These are phyloP conservation scores for Pholiota molesta DNA, from an alignment of 768 basidiomycete genomes.

Conservation along the genomic window DNA sequence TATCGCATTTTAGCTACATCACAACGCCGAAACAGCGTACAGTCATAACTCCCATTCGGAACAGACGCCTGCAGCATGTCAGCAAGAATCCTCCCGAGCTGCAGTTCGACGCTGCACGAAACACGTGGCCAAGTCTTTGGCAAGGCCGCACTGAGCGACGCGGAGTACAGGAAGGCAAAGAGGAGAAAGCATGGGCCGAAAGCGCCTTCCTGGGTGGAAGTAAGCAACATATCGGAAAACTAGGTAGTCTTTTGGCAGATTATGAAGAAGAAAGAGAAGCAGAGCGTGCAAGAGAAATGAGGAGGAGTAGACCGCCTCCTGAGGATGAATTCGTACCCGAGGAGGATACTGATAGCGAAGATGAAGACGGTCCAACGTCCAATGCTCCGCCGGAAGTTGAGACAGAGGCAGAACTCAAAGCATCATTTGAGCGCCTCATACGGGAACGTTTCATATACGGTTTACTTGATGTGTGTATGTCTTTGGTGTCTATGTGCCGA, in stretches of 20 bases:
- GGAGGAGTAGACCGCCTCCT: slow-evolving; percentile 41
- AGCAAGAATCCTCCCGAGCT: slow-evolving; percentile 59
- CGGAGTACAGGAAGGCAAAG: slow-evolving; percentile 55
- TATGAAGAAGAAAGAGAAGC: slow-evolving; percentile 82
- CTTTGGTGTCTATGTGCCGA: neutral
- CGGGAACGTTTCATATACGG: slow-evolving; percentile 78
- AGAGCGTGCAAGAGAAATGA: slow-evolving; percentile 54
- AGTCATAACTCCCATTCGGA: slow-evolving; percentile 63
- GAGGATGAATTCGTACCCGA: slow-evolving; percentile 61
- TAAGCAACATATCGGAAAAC: slow-evolving; percentile 65
- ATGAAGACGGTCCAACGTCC: slow-evolving; percentile 22
- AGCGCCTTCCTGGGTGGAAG: slow-evolving; percentile 60
- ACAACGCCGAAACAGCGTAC: slow-evolving; percentile 71
- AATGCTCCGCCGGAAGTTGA: slow-evolving; percentile 39
- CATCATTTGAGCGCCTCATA: slow-evolving; percentile 60
- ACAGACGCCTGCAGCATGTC: slow-evolving; percentile 69
- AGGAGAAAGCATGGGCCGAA: slow-evolving; percentile 74
- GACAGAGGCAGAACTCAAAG: slow-evolving; percentile 50
- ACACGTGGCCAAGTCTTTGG: slow-evolving; percentile 72
- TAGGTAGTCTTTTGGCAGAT: slow-evolving; percentile 64
- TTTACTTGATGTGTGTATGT: slow-evolving; percentile 60
- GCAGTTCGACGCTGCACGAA: slow-evolving; percentile 51
- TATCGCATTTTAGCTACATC: slow-evolving; percentile 44
- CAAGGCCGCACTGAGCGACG: slow-evolving; percentile 48
- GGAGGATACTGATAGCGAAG: slow-evolving; percentile 69